phyloP scores from a whole-genome alignment of 176 grass and related monocot species.

The maize (Zea mays) region DNA sequence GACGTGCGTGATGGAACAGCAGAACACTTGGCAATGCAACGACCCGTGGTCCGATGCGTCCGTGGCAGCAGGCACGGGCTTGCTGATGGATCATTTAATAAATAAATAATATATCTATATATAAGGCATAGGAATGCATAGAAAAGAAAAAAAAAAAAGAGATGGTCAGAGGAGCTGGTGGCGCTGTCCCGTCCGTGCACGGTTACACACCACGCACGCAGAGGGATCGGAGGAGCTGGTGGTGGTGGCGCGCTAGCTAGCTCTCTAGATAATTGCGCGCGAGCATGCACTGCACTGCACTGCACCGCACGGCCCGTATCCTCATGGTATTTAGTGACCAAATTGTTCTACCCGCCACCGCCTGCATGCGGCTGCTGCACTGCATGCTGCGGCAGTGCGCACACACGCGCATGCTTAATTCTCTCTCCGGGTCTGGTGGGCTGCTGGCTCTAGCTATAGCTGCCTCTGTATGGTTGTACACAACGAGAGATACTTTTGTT shows the following conservation, averaged over 20 bases:
- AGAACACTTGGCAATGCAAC: conserved; percentile 35
- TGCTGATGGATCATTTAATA: too few relatives aligned
- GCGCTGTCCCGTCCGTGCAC: too few relatives aligned
- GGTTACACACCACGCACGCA: too few relatives aligned
- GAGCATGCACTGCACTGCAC: neutral
- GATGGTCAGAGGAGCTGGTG: too few relatives aligned
- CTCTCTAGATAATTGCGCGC: conserved; percentile 4
- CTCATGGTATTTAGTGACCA: conserved; percentile 69
- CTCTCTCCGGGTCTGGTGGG: neutral
- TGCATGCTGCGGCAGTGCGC: neutral
- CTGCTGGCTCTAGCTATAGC: neutral
- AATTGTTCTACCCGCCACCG: conserved; percentile 45
- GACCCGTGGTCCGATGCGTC: neutral
- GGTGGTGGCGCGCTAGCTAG: too few relatives aligned
- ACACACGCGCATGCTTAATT: conserved; percentile 17
- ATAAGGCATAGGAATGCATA: too few relatives aligned
- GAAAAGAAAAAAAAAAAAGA: too few relatives aligned
- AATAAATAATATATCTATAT: too few relatives aligned
- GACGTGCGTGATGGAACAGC: conserved; percentile 50
- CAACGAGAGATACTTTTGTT: conserved; percentile 54
- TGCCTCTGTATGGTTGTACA: conserved; percentile 3
- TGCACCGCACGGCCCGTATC: conserved; percentile 46
- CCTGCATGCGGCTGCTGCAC: neutral
- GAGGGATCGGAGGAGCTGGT: too few relatives aligned
- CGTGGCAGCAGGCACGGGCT: neutral